A percentile compares a stretch with the other conserved stretches of the same genome.
Evolutionary conservation across 108 stramenopile species (phyloP).

Genomic region (Pelagomonas calceolata): DNA sequence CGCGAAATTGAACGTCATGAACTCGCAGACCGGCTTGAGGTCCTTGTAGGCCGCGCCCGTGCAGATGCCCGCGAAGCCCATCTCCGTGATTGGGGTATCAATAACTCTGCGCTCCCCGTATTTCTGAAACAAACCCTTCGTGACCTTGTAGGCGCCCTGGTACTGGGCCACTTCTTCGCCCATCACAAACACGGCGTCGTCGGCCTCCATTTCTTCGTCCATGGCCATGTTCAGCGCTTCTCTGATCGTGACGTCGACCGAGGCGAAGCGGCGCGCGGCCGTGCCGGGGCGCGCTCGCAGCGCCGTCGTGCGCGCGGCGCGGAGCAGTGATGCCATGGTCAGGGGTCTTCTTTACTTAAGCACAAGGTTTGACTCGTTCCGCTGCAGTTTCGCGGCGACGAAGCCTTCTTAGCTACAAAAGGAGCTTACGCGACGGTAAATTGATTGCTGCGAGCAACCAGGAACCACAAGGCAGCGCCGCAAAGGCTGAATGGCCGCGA

Average conservation of each 20-base stretch:
- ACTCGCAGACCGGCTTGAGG: slow-evolving; percentile 88
- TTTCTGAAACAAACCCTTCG: slow-evolving; percentile 89
- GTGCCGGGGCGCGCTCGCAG: too few relatives aligned
- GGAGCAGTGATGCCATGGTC: too few relatives aligned
- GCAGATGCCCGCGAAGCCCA: slow-evolving; percentile 94
- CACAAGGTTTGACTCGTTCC: too few relatives aligned
- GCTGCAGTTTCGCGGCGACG: too few relatives aligned
- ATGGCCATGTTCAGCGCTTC: slow-evolving; percentile 94
- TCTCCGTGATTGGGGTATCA: slow-evolving; percentile 99
- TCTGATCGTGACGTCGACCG: slow-evolving; percentile 76
- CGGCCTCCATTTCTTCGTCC: slow-evolving; percentile 95
- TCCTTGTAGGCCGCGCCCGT: slow-evolving; percentile 88
- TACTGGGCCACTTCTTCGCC: slow-evolving; percentile 99
- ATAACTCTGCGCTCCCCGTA: slow-evolving; percentile 95
- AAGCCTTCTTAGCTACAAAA: too few relatives aligned
- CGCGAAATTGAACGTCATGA: slow-evolving; percentile 99
- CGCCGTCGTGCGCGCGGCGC: too few relatives aligned
- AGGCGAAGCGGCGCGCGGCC: slow-evolving; percentile 40
- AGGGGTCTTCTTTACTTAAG: too few relatives aligned
- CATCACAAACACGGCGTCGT: slow-evolving; percentile 76
- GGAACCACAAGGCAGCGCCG: too few relatives aligned
- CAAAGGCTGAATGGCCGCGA: too few relatives aligned
- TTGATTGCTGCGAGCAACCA: too few relatives aligned
- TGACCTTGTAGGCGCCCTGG: slow-evolving; percentile 99
- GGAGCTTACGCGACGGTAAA: too few relatives aligned